These are phyloP conservation scores for Penicillium freii DNA, from an alignment of 2,329 filamentous ascomycete genomes.

Conservation along the genomic window DNA sequence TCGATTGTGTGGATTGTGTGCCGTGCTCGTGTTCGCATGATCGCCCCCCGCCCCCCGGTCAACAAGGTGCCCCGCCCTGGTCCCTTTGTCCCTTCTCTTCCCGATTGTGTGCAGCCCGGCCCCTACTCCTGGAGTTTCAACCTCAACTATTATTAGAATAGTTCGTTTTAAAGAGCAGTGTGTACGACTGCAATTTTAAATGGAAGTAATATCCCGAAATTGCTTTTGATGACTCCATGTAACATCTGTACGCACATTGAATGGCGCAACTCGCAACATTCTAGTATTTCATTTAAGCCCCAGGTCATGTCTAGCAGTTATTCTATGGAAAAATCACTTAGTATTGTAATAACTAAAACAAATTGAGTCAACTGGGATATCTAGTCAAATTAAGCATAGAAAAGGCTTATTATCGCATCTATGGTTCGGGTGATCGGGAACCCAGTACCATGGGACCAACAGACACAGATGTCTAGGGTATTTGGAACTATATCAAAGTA, in stretches of 20 bases:
- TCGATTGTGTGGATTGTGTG: neutral
- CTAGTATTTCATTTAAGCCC: neutral
- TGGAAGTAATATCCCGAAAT: neutral
- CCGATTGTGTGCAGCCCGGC: neutral
- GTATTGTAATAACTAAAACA: neutral
- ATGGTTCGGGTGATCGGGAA: slow-evolving; percentile 7
- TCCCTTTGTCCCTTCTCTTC: neutral
- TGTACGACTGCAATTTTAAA: neutral
- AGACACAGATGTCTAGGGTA: neutral
- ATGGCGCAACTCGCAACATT: neutral
- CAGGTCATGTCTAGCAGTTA: neutral
- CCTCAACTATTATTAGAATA: neutral
- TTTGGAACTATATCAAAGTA: neutral
- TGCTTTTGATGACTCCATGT: neutral
- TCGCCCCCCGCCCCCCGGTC: neutral
- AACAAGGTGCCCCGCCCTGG: neutral
- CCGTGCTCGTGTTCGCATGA: neutral
- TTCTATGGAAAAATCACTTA: neutral
- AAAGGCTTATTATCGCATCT: slow-evolving; percentile 3
- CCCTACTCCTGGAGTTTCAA: too few relatives aligned
- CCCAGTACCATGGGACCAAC: slow-evolving; percentile 5
- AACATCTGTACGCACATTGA: neutral
- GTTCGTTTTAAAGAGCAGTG: neutral
- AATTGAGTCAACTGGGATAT: neutral
- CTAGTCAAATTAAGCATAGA: slow-evolving; percentile 1